Base-by-base conservation (phyloP, 148 eudicot genomes). In the Beta vulgaris region DNA sequence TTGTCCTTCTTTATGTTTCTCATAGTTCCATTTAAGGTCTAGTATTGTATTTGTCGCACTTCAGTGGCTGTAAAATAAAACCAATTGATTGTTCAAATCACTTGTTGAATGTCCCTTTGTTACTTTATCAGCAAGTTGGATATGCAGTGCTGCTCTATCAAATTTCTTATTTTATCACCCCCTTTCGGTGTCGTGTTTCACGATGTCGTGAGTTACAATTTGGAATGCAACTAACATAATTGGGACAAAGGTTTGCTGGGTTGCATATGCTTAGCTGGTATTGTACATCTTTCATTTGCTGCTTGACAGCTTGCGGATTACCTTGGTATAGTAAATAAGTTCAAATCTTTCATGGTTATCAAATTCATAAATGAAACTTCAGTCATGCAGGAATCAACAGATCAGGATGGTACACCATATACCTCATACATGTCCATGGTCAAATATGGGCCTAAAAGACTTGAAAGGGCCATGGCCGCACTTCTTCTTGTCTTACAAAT, bases 301-400 rank as follows among this genome's bases (percentile, higher is more conserved):
- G 34, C 14, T 29, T 19, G 12, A n/a, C 37, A 11, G 54, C 39
- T 62, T 46, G 31, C 36, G 35, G 28, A 19, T 39, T 31, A 40
- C 16, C 11, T 53, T n/a, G 7, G 18, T 35, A 28, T 25, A 8
- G 35, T 34, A 48, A 23, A 39, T 12, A 1, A 71, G 32, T 72
- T 71, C 29, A n/a, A 4, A 7, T 21, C 42, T 28, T 74, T n/a
- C 21, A 51, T 57, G 69, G 51, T 77, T 72, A 71, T 69, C 66
- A 69, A 49, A 78, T 69, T 79, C 54, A 81, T 80, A 73, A 83
- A 67, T 78, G 76, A 65, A 68, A 69, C 77, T 77, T 82, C 87
- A 83, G 85, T 80, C 64, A 81, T 86, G 95, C 93, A 94, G 98
- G 92, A 88, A 77, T 69, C 73, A 58, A 82, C 70, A 73, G 77